Percentiles rank a stretch among this genome's conserved stretches.
phyloP scores from a whole-genome alignment of 1,284 basidiomycete genomes.

The Sphagnurus paluster region DNA sequence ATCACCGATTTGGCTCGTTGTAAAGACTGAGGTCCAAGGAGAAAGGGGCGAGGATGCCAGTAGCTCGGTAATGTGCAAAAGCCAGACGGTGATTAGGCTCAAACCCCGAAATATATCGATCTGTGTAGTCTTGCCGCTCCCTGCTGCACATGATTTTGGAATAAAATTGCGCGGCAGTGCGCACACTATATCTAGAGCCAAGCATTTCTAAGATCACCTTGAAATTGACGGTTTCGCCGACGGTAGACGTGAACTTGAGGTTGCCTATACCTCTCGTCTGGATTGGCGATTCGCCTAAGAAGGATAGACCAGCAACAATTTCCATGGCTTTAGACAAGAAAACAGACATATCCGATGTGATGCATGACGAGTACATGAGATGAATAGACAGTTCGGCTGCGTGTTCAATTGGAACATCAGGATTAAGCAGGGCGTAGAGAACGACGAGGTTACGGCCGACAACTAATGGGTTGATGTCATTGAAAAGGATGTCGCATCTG shows the following conservation, averaged over 20 bases:
- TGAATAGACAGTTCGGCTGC: conserved; percentile 27
- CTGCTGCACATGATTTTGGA: conserved; percentile 29
- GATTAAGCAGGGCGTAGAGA: conserved; percentile 24
- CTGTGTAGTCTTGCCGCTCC: conserved; percentile 33
- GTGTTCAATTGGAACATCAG: conserved; percentile 21
- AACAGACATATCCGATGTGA: conserved; percentile 17
- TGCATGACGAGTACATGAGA: conserved; percentile 26
- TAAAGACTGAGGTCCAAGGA: conserved; percentile 34
- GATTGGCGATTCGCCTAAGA: background rate
- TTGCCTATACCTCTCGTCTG: conserved; percentile 33
- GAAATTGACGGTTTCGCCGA: conserved; percentile 31
- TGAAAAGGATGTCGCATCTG: conserved; percentile 25
- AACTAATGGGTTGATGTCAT: conserved; percentile 21
- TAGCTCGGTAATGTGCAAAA: conserved; percentile 36
- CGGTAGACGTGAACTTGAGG: conserved; percentile 31
- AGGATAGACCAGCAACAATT: background rate
- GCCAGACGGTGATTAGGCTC: conserved; percentile 37
- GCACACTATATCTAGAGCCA: conserved; percentile 30
- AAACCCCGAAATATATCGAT: conserved; percentile 30
- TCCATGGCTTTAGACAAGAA: conserved; percentile 18
- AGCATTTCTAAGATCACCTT: conserved; percentile 37
- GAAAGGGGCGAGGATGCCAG: conserved; percentile 40
- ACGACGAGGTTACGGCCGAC: conserved; percentile 25
- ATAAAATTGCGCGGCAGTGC: conserved; percentile 31
- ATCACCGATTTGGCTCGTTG: conserved; percentile 38